Base-by-base conservation (phyloP, 2,329 filamentous ascomycete genomes). In the Ceratocystis lukuohia region DNA sequence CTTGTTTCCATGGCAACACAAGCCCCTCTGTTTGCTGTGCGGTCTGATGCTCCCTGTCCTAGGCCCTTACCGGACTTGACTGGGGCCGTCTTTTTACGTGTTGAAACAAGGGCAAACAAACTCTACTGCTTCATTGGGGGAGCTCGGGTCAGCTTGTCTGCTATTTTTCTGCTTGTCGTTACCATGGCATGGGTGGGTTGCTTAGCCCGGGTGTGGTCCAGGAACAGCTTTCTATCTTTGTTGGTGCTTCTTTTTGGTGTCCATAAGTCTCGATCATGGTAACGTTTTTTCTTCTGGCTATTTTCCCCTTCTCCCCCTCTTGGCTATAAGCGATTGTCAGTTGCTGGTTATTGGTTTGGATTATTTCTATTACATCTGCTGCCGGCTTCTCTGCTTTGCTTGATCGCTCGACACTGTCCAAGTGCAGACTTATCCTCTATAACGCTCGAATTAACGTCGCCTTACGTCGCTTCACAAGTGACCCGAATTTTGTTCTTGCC, bases 61-160 rank as follows among this genome's bases (percentile, higher is more conserved):
- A 17, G 28, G 48, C 48, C 62, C 53, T 65, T n/a, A 20, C 48
- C 53, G 48, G 66, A 46, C 65, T 64, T 46, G 61, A 63, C 44
- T 48, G 61, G 28, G 61, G 62, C 48, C 37, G 65, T 28, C 30
- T 53, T 28, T 62, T 62, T 48, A 67, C 33, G 62, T 64, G 66
- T 62, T 67, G 66, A 67, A 67, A 67, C 66, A 65, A 67, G 66
- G 66, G 62, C 65, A 62, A 61, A 50, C 59, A 62, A 44, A 57
- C 30, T 56, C 30, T 45, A 37, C 3, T 62, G 53, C 22, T 59
- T 48, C 57, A 45, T 62, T 37, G 33, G 46, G 44, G 57, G 65
- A 66, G 59, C 65, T 66, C 59, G 65, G 65, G 61, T 66, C 59
- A 48, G 30, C 61, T 64, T 50, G 28, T 15, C 46, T 67, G 61